Conservation (phyloP, 139 green algal genomes). For the Protoeuglena noctilucae region DNA sequence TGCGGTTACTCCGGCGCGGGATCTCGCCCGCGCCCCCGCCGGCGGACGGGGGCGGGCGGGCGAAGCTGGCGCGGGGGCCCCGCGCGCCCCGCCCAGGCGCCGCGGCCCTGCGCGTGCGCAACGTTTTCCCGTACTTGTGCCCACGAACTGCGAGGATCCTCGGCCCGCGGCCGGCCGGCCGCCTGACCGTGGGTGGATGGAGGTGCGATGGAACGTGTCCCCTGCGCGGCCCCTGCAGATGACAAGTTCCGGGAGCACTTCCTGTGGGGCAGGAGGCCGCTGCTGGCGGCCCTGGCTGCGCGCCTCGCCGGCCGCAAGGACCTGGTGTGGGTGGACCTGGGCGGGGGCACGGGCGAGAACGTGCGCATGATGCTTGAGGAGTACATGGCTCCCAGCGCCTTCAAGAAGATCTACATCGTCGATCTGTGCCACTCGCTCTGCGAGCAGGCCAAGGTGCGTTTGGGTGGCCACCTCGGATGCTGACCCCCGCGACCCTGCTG, state of each 20-base stretch:
- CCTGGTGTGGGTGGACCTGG: slow-evolving; percentile 86
- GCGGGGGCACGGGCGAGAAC: slow-evolving; percentile 72
- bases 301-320: slow-evolving; percentile 38
- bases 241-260: slow-evolving; percentile 85
- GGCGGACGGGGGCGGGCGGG: no score
- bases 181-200: not conserved
- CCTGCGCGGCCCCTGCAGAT: slow-evolving; percentile 39
- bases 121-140: slow-evolving; percentile 1
- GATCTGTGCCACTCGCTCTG: slow-evolving; percentile 86
- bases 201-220: not conserved
- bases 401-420: slow-evolving; percentile 91
- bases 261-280: slow-evolving; percentile 74
- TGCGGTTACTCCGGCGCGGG: no score
- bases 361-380: slow-evolving; percentile 76
- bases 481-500: no score
- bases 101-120: no score
- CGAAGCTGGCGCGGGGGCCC: no score
- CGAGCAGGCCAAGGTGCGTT: slow-evolving; percentile 40
- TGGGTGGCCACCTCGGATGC: no score
- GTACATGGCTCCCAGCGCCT: slow-evolving; percentile 70
- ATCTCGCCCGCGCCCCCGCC: no score
- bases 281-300: slow-evolving; percentile 77
- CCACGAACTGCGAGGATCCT: not conserved
- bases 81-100: no score
- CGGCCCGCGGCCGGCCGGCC: not conserved